Evolutionary conservation across 1,139 yeast genomes (phyloP), one percentile per base, ranked within the genome.

Genomic region (Nakaseomyces delphensis): DNA sequence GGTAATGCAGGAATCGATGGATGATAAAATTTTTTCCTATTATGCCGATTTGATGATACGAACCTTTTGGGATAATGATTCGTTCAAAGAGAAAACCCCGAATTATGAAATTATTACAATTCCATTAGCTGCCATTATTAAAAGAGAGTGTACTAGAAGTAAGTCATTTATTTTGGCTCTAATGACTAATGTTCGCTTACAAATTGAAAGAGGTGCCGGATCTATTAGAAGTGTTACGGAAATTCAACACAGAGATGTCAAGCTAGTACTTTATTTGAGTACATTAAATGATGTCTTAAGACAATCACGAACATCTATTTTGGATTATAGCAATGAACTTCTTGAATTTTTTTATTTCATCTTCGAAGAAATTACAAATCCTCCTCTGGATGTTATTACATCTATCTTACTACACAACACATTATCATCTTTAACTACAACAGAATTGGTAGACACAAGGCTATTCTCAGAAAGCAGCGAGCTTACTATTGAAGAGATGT

Each of bases 121-220:
- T 42, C 75, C 86, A 4, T 71, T 86, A 43, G 89, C 86, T 11
- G 74, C 80, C 1, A 60, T 86, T 27, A 76, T 81, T 4, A 77
- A 77, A 49, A 73, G 84, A 37, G 75, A 79, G 40, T 43, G 43
- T 4, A 14, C 40, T 0, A 39, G 54, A 20, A 53, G 85, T 81
- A 1, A 55, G 56, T 29, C 44, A 11, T 49, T 62, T 14, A 59
- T 64, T 41, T 42, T 48, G 1, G 47, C 45, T 7, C 41, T 65
- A 23, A 48, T 55, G 16, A 47, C 42, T 20, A 49, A 72, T 45
- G 79, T 89, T 28, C 68, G 69, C 40, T 77, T 74, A 23, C 96
- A 91, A 56, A 70, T 91, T 18, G 69, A 69, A n/a, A 89, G 82
- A 53, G 84, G 89, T 51, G 96, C 97, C 0, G 97, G 96, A 1